Base-by-base conservation (phyloP, 805 yeast species). In the Starmerella kuoi region DNA sequence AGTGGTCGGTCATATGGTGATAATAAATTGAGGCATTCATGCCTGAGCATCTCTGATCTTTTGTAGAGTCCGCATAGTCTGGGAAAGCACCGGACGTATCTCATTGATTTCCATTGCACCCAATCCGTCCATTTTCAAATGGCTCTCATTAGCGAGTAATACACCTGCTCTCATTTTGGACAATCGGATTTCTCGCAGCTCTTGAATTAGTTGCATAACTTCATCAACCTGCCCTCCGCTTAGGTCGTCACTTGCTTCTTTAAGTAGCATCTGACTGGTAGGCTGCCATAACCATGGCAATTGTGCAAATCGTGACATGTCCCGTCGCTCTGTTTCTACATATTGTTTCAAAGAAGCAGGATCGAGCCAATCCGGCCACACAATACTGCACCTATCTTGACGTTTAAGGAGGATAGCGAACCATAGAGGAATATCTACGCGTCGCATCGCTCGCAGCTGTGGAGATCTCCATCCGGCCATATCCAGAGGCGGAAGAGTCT, bases 231-330 rank as follows among this genome's bases (percentile, higher is more conserved):
- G 28, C 9, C 14, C 28, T 9, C 19, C 18, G 12, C 67, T 63
- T 41, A 86, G 64, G 59, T 91, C 97, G 52, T 87, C 94, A 0
- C 79, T 53, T 2, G 95, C 94, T 33, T 67, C 67, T 12, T 71
- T 67, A 4, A 88, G 66, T 37, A 88, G 62, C 11, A 79, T 68
- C 51, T 79, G 82, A 3, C 88, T 73, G 1, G 80, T 56, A 38
- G 88, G 94, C 19, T 86, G 65, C 98, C 98, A 91, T 57, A 79
- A 74, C 76, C 79, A 78, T 0, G 97, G 97, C 38, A 88, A 61
- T 26, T 40, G 35, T 5, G 61, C 54, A 56, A 88, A 88, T 45
- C 72, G 64, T 26, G 69, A 69, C 1, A 74, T 68, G 42, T 70
- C 58, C 4, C 66, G 64, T 26, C 74, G 63, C 56, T 88, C 97